Conservation (phyloP, 352 stramenopile genomes). For the Albugo laibachii region DNA sequence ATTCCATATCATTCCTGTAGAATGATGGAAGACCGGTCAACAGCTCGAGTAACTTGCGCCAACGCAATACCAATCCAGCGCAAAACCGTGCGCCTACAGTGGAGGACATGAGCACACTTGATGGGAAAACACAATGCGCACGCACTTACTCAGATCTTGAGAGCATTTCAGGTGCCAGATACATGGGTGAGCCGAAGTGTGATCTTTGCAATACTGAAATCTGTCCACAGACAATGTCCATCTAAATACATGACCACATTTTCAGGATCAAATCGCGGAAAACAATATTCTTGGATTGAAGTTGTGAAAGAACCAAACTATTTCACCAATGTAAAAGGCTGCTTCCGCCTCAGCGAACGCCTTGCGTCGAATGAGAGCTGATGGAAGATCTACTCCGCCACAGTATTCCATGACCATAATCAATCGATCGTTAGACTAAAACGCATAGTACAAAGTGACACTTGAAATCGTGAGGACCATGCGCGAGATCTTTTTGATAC, state of each 20-base stretch:
- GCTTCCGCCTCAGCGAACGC: conserved; percentile 59
- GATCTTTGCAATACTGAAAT: conserved; percentile 76
- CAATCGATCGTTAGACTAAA: conserved; percentile 64
- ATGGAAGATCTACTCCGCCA: conserved; percentile 55
- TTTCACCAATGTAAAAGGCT: conserved; percentile 74
- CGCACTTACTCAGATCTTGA: conserved; percentile 33
- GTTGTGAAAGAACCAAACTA: conserved; percentile 55
- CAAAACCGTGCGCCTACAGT: conserved; percentile 38
- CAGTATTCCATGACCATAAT: conserved; percentile 81
- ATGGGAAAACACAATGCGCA: background rate
- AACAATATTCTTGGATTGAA: conserved; percentile 77
- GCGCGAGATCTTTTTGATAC: conserved; percentile 66
- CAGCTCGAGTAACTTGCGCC: conserved; percentile 53
- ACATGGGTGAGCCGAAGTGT: conserved; percentile 76
- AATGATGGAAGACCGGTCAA: conserved; percentile 70
- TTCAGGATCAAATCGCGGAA: conserved; percentile 72
- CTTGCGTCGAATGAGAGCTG: conserved; percentile 50
- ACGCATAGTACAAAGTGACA: conserved; percentile 66
- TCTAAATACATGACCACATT: conserved; percentile 78
- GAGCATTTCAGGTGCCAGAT: conserved; percentile 68
- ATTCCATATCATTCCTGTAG: conserved; percentile 79
- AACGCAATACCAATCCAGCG: conserved; percentile 73
- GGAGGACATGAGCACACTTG: background rate
- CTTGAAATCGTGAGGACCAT: conserved; percentile 68
- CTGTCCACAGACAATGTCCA: conserved; percentile 55